Percentiles rank a stretch among this genome's conserved stretches.
Conservation (phyloP, 2,329 filamentous ascomycete genomes). For the Fusarium falciforme region DNA sequence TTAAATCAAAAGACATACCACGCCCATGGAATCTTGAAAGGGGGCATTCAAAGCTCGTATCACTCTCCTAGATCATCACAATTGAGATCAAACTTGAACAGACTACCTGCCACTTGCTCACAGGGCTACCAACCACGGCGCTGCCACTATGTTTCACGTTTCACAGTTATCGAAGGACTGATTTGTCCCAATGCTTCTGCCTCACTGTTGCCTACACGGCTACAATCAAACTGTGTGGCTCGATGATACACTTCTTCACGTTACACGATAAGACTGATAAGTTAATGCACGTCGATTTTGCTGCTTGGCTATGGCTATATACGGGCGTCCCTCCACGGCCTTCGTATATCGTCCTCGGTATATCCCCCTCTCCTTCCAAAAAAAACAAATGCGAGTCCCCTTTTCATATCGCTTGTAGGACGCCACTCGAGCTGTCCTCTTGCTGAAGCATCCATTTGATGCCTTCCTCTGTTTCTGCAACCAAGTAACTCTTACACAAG, state of each 20-base stretch:
- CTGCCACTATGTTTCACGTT: not conserved
- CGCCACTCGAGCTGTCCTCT: not conserved
- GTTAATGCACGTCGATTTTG: not conserved
- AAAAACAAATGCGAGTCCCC: slow-evolving; percentile 3
- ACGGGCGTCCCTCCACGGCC: slow-evolving; percentile 1
- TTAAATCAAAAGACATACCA: slow-evolving; percentile 23
- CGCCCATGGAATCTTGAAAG: slow-evolving; percentile 5
- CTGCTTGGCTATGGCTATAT: slow-evolving; percentile 4
- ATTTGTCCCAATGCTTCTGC: not conserved
- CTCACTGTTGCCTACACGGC: not conserved
- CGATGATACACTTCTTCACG: not conserved
- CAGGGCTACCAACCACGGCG: not conserved
- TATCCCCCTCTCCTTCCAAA: slow-evolving; percentile 2
- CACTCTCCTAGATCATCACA: not conserved
- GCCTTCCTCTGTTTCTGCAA: not conserved
- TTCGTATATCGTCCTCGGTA: not conserved
- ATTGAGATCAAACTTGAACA: not conserved
- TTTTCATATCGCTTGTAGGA: slow-evolving; percentile 4
- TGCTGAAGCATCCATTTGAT: not conserved
- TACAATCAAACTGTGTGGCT: not conserved
- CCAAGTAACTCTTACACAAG: slow-evolving; percentile 1
- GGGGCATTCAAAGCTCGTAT: not conserved
- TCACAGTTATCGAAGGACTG: not conserved
- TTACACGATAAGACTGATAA: not conserved
- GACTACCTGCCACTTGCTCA: not conserved